Evolutionary conservation across 805 yeast genomes (phyloP).

Genomic region (Candida boidinii): DNA sequence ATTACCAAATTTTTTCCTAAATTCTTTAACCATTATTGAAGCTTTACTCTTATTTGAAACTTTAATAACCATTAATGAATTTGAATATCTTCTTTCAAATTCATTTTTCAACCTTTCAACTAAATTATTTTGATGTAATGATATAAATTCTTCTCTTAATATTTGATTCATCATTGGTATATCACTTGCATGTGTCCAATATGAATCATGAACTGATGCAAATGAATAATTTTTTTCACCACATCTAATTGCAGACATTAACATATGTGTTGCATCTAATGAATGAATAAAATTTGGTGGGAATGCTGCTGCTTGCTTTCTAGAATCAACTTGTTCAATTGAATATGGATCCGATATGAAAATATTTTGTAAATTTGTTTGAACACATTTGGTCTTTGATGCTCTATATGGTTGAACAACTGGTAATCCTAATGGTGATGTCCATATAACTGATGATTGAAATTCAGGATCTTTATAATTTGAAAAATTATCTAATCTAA

Average conservation of each 20-base stretch:
- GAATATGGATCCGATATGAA: conserved; percentile 82
- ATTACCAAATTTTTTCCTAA: conserved; percentile 39
- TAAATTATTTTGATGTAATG: conserved; percentile 66
- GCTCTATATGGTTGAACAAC: conserved; percentile 95
- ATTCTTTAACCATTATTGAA: conserved; percentile 39
- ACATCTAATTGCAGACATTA: conserved; percentile 77
- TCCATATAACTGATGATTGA: conserved; percentile 92
- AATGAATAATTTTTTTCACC: conserved; percentile 56
- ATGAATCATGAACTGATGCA: conserved; percentile 96
- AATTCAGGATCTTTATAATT: conserved; percentile 33
- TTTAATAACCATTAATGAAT: conserved; percentile 52
- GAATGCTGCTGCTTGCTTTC: conserved; percentile 87
- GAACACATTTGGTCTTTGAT: conserved; percentile 50
- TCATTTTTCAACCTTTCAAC: conserved; percentile 66
- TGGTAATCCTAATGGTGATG: conserved; percentile 91
- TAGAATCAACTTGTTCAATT: conserved; percentile 70
- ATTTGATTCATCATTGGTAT: conserved; percentile 61
- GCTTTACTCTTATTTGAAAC: conserved; percentile 45
- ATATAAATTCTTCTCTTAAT: conserved; percentile 72
- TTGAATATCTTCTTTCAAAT: conserved; percentile 71
- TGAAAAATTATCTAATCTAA: conserved; percentile 56
- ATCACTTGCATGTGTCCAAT: conserved; percentile 94
- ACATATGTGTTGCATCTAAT: conserved; percentile 94
- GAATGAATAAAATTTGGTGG: conserved; percentile 96
- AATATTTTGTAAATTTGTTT: conserved; percentile 85